Base-by-base conservation (phyloP, 176 grass and related monocot genomes). In the Lolium rigidum region DNA sequence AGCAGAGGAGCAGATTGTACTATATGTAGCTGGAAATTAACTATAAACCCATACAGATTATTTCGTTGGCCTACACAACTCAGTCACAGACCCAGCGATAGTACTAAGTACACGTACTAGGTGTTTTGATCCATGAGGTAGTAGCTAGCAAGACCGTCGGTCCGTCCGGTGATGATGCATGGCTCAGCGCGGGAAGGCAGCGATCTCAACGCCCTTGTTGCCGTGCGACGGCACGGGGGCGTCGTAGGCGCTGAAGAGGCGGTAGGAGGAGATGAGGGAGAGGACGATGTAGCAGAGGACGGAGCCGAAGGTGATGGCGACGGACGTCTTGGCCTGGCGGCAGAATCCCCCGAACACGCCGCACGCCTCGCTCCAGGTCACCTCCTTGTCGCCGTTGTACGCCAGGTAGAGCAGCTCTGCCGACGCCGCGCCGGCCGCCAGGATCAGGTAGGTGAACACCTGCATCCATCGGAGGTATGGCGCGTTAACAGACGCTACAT, bases 311-410 rank as follows among this genome's bases (percentile, higher is more conserved):
- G 97, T 96, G 87, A 99, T 96, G 56, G 71, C 90, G 1, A 96
- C 88, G 0, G 97, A 99, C 13, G 86, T 90, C 10, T 88, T 87
- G 3, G 97, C 97, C 70, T 85, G 89, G 26, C 56, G 39, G 90
- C 94, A 96, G 90, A 99, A 99, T 43, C 80, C 80, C 12, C 87
- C 87, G 73, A 96, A 99, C 16, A 93, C 88, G 31, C 82, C 86
- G 64, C 97, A 99, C 54, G 93, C 88, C 63, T 86, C 91, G 87
- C 97, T 99, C 97, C 97, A 99, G 0, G 97, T 99, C 69, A 99
- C 94, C 57, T 84, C 84, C 81, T 88, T 82, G 84, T 94, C 92
- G 44, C 97, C 97, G n/a, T 96, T 91, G 82, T 99, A 99, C 7
- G 97, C 97, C 22, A 96, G 82, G 88, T 96, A 99, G 14, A 94